phyloP scores from a whole-genome alignment of 176 grass and related monocot genomes.

The Aegilops speltoides region DNA sequence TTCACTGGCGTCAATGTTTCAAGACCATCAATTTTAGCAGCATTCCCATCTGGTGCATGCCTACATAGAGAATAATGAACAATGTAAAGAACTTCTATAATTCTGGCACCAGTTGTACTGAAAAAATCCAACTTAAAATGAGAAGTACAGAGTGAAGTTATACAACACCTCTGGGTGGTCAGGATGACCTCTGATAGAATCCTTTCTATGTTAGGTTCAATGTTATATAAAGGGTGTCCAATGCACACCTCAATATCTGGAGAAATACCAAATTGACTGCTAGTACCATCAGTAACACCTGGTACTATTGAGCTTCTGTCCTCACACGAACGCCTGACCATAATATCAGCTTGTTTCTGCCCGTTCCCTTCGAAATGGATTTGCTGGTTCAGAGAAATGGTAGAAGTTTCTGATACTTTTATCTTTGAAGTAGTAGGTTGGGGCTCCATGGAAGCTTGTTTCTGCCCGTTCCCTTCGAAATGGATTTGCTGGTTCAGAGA shows the following conservation, averaged over 20 bases:
- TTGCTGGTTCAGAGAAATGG: slow-evolving; percentile 1
- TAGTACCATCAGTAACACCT: slow-evolving; percentile 10
- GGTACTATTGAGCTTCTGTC: slow-evolving; percentile 3
- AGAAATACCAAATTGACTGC: slow-evolving; percentile 22
- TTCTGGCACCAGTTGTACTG: neutral
- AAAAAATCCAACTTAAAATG: neutral
- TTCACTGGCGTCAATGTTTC: slow-evolving; percentile 4
- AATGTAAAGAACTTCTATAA: neutral
- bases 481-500: neutral
- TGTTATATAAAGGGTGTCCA: slow-evolving; percentile 11
- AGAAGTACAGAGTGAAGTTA: neutral
- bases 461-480: neutral
- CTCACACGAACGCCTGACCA: neutral
- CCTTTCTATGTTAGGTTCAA: slow-evolving; percentile 37
- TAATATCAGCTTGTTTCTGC: slow-evolving; percentile 19
- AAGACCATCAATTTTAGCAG: slow-evolving; percentile 28
- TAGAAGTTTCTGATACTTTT: slow-evolving; percentile 28
- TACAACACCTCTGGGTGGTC: slow-evolving; percentile 43
- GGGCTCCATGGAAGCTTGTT: neutral
- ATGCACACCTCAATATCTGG: slow-evolving; percentile 1
- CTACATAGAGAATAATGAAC: slow-evolving; percentile 20
- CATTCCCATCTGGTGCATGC: slow-evolving; percentile 35
- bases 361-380: slow-evolving; percentile 1
- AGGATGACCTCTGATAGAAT: slow-evolving; percentile 48
- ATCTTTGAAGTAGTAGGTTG: slow-evolving; percentile 24